Evolutionary conservation across 2,329 filamentous ascomycete genomes (phyloP), one percentile per base, ranked within the genome.

Genomic region (Ophiostoma sp.): DNA sequence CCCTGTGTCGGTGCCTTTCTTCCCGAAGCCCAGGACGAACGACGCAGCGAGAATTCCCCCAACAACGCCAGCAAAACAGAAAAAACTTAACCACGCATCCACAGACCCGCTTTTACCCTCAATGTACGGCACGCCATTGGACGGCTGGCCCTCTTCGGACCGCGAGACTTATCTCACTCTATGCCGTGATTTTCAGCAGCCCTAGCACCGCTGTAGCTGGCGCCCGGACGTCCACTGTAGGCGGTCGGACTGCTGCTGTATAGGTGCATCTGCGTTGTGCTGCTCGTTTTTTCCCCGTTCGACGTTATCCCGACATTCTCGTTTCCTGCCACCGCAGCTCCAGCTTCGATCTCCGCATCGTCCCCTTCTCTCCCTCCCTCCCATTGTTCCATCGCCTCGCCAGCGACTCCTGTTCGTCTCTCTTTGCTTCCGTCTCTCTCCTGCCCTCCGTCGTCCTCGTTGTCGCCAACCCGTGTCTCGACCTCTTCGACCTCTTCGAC

Each of bases 1-100:
- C 52, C 55, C 45, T 65, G 55, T 69, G 66, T 69, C 68, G 68
- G 68, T 69, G 64, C 58, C 49, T 66, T 69, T 69, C 68, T 64
- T 45, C 66, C 68, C 68, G 68, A 69, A 67, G 18, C 38, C 42
- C 65, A 67, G 68, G 65, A 42, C 67, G 64, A 47, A 60, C 49
- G 64, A 67, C 47, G 47, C 49, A 65, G 68, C 68, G 65, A 69
- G 68, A 62, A 66, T 66, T 65, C 63, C 68, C 68, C 66, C 68
- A 69, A 69, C 62, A 67, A 69, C 8, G 63, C 58, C 65, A 40
- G 58, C 40, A 41, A 55, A 67, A 27, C 64, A 67, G 36, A 69
- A 66, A 67, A 67, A 66, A 45, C 62, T 66, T 66, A 66, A 55
- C 64, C 64, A 58, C 68, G 66, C 66, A 69, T 18, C 55, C 65